phyloP scores from a whole-genome alignment of 805 yeast genomes.

The Monosporozyma aerobia region DNA sequence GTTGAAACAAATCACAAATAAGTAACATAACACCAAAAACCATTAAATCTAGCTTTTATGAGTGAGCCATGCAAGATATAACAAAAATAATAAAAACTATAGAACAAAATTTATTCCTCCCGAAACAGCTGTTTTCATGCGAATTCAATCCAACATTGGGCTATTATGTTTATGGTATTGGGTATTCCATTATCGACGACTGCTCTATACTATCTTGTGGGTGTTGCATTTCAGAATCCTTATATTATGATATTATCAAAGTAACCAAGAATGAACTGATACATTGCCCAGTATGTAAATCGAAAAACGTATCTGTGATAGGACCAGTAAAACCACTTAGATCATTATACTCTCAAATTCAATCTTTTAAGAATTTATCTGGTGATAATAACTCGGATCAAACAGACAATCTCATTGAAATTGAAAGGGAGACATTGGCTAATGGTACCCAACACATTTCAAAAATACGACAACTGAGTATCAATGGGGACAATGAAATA shows the following conservation, averaged over 20 bases:
- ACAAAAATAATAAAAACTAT: conserved; percentile 13
- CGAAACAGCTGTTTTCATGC: conserved; percentile 13
- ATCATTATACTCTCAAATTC: conserved; percentile 15
- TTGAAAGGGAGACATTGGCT: not conserved
- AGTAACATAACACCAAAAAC: not conserved
- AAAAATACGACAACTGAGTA: not conserved
- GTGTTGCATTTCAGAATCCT: conserved; percentile 19
- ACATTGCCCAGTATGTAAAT: conserved; percentile 33
- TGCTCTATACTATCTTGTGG: conserved; percentile 25
- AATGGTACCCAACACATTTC: not conserved
- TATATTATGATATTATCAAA: conserved; percentile 9
- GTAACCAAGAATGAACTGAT: conserved; percentile 6
- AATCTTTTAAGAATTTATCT: not conserved
- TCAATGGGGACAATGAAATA: not conserved
- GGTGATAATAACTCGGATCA: not conserved
- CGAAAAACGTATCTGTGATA: conserved; percentile 14
- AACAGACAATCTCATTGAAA: not conserved
- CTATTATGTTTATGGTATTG: conserved; percentile 13
- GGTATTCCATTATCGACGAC: conserved; percentile 19
- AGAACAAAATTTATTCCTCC: conserved; percentile 22
- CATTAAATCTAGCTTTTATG: not conserved
- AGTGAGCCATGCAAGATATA: conserved; percentile 4
- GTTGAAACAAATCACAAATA: not conserved
- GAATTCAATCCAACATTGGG: conserved; percentile 9
- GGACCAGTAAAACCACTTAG: conserved; percentile 31